phyloP scores from a whole-genome alignment of 225 moss, liverwort and hornwort species.

The Bryoerythrophyllum caledonicum region DNA sequence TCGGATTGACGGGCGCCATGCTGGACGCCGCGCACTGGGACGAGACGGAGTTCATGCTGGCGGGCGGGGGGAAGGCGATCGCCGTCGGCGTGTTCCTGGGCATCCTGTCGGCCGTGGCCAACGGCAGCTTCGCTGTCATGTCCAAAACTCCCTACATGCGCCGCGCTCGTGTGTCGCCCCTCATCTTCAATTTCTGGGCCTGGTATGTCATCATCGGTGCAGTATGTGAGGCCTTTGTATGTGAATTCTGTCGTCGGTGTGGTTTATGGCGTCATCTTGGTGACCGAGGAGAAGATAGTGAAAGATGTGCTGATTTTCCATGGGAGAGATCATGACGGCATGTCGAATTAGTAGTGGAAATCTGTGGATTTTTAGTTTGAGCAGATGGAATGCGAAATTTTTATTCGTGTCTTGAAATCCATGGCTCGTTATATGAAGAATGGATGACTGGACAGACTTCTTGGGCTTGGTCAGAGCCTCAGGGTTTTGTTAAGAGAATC shows the following conservation, averaged over 20 bases:
- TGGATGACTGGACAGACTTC: not conserved
- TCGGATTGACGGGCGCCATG: conserved; percentile 29
- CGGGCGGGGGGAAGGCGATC: conserved; percentile 36
- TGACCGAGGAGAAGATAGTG: not conserved
- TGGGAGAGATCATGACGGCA: not conserved
- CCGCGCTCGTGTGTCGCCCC: conserved; percentile 52
- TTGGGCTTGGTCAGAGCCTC: conserved; percentile 13
- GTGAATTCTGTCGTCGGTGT: conserved; percentile 7
- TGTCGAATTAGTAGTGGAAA: not conserved
- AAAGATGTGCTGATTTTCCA: not conserved
- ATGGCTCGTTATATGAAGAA: not conserved
- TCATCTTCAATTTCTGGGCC: conserved; percentile 79
- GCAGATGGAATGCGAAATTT: not conserved
- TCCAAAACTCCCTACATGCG: conserved; percentile 56
- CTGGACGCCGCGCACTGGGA: conserved; percentile 35
- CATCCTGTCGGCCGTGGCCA: conserved; percentile 58
- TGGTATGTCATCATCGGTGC: conserved; percentile 43
- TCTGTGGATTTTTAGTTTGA: conserved; percentile 3
- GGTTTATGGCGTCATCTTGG: not conserved
- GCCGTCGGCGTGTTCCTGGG: conserved; percentile 52
- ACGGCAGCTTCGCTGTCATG: conserved; percentile 68
- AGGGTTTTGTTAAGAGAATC: not conserved
- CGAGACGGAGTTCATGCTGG: conserved; percentile 25
- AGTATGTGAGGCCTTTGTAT: no score
- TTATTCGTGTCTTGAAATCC: not conserved